phyloP scores from a whole-genome alignment of 768 basidiomycete species.

The Boletus rubroflammeus region DNA sequence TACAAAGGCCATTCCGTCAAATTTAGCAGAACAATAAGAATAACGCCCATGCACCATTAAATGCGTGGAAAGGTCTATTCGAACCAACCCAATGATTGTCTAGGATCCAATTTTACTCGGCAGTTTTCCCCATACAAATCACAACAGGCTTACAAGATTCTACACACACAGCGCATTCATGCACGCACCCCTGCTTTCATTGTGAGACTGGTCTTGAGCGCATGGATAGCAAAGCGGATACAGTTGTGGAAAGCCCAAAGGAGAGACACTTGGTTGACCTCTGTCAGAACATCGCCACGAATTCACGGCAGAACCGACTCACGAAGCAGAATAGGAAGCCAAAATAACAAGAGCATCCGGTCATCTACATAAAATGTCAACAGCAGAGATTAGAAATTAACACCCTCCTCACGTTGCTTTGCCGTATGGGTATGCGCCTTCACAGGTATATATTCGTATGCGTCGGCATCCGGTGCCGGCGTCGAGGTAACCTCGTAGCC shows the following conservation, averaged over 20 bases:
- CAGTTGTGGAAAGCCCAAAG: conserved; percentile 59
- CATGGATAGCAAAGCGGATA: conserved; percentile 48
- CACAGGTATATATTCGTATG: conserved; percentile 60
- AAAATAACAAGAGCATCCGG: conserved; percentile 81
- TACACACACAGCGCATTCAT: conserved; percentile 13
- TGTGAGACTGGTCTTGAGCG: conserved; percentile 46
- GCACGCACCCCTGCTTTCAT: conserved; percentile 40
- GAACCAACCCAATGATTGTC: conserved; percentile 1
- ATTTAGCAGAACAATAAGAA: conserved; percentile 21
- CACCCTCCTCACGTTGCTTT: conserved; percentile 57
- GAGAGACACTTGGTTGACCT: conserved; percentile 45
- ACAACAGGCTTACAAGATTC: conserved; percentile 1
- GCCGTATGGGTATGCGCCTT: conserved; percentile 41
- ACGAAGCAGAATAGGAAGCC: conserved; percentile 82
- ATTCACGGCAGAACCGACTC: conserved; percentile 32
- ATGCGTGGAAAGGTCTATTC: conserved; percentile 3
- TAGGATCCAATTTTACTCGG: not conserved
- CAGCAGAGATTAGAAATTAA: not conserved
- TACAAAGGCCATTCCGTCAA: conserved; percentile 15
- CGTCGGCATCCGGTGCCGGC: conserved; percentile 65
- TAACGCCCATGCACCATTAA: conserved; percentile 1
- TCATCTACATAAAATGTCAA: conserved; percentile 50
- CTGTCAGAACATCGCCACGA: conserved; percentile 4
- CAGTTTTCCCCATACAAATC: not conserved
- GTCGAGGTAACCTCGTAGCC: conserved; percentile 47